Evolutionary conservation across 1,139 yeast species (phyloP), one percentile per base, ranked within the genome.

Genomic region (Geotrichum cucujoidarum): DNA sequence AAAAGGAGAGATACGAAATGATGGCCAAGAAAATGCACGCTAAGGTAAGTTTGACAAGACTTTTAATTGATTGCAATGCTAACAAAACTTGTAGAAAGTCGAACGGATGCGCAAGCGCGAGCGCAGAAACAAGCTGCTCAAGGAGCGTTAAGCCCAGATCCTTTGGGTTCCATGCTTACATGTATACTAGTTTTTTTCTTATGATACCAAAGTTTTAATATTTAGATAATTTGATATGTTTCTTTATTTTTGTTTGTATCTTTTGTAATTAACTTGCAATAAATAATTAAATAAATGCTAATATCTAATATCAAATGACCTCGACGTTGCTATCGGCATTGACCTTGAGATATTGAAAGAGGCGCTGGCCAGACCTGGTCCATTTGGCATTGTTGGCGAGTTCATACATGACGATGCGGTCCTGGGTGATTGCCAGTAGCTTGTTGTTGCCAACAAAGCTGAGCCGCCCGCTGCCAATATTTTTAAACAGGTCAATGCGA

Each of bases 81-180:
- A 27, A 22, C 27, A 27, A 13, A n/a, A 21, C 20, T 10, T 5
- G 3, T 32, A 41, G 60, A 59, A 60, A 43, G 66, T 70, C 14
- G 74, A 68, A 35, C 60, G 74, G 35, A 46, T 69, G 47, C 56
- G 63, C 54, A 58, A 64, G 47, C 57, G 71, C 30, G 74, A 70
- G 49, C 69, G 69, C 62, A 60, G 74, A 45, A 70, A 70, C 60
- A 70, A 70, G 61, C 56, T 69, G 51, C 62, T 70, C 46, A 69
- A 69, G 54, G 74, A 70, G 53, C 71, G 74, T 40, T 68, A 57
- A 52, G 6, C 38, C 14, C 14, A 27, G 27, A n/a, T n/a, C n/a
- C n/a, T n/a, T n/a, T n/a, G n/a, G n/a, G n/a, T n/a, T n/a, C n/a
- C n/a, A n/a, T n/a, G n/a, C n/a, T n/a, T n/a, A n/a, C n/a, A n/a